phyloP scores from a whole-genome alignment of 2,329 filamentous ascomycete species.

The Neofusicoccum cordaticola region DNA sequence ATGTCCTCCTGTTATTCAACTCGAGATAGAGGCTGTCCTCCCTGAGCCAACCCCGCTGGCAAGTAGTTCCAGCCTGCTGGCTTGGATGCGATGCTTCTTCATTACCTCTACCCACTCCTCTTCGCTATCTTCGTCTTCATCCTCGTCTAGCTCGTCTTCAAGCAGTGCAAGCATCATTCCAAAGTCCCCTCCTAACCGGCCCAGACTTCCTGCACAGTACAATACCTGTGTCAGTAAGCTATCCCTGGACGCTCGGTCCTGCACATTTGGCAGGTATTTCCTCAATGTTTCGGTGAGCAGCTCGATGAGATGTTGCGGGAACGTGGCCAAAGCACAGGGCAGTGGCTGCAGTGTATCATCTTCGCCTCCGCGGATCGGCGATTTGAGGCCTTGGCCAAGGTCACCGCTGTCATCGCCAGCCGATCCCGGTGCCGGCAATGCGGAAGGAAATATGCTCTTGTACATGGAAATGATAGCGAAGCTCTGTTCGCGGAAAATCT shows the following conservation, averaged over 20 bases:
- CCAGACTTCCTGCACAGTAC: slow-evolving; percentile 88
- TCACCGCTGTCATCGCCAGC: slow-evolving; percentile 11
- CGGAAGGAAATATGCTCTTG: slow-evolving; percentile 76
- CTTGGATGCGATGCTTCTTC: slow-evolving; percentile 80
- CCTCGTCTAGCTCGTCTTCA: slow-evolving; percentile 50
- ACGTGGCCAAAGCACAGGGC: slow-evolving; percentile 76
- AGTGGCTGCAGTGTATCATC: slow-evolving; percentile 50
- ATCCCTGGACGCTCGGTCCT: slow-evolving; percentile 75
- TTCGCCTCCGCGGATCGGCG: slow-evolving; percentile 19
- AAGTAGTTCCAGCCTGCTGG: slow-evolving; percentile 67
- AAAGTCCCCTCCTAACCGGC: slow-evolving; percentile 88
- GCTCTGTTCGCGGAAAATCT: slow-evolving; percentile 96
- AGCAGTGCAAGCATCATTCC: slow-evolving; percentile 75
- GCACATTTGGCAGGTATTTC: slow-evolving; percentile 75
- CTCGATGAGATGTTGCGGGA: slow-evolving; percentile 78
- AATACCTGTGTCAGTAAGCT: slow-evolving; percentile 88
- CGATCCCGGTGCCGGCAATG: slow-evolving; percentile 42
- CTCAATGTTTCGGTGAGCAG: slow-evolving; percentile 75
- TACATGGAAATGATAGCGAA: slow-evolving; percentile 96
- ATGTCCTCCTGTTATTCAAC: not conserved
- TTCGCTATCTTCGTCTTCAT: slow-evolving; percentile 36
- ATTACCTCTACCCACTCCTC: slow-evolving; percentile 86
- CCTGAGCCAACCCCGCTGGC: slow-evolving; percentile 42
- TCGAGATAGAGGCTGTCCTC: slow-evolving; percentile 17
- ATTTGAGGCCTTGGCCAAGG: not conserved